Evolutionary conservation across 2,329 filamentous ascomycete species (phyloP), one percentile per base, ranked within the genome.

Genomic region (Penicillium palitans): DNA sequence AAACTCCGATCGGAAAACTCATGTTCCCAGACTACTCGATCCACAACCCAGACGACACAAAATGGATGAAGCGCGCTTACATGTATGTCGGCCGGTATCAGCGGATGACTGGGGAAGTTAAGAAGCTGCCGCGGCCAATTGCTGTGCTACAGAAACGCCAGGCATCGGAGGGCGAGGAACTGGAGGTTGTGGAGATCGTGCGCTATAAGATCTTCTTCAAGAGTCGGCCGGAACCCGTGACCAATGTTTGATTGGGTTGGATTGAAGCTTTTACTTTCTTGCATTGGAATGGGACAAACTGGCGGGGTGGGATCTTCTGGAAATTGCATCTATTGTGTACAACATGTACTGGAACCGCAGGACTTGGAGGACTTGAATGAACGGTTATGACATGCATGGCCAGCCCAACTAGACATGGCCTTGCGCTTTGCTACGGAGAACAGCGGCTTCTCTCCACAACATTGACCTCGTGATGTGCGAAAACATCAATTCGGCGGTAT

Each of bases 21-120:
- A 83, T 89, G 33, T 96, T 96, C 68, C 91, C 91, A 2, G 83
- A 90, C 66, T 91, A 93, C 72, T 80, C 84, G 52, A 76, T 84
- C 9, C 78, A 83, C 29, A 76, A 74, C 47, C 55, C 72, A 0
- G 79, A 79, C 17, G 83, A 85, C 66, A 87, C 85, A 0, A 84
- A 83, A 10, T 97, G 93, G 93, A 96, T 93, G 90, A 96, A 92
- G 76, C 83, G 86, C 37, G 91, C 93, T 29, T 90, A 96, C 70
- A 79, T 98, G 49, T 96, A 93, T 71, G 84, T 98, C 5, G 95
- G 93, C 6, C 85, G 88, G 70, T 90, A 97, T 72, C 95, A 98
- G 78, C 84, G 93, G 60, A 83, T 98, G 71, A 90, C 87, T 1
- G 95, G 95, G 4, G 92, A 98, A 74, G 87, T 96, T 49, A 96